Evolutionary conservation across 306 rosid species (phyloP).

Genomic region (Pyrus betulifolia): DNA sequence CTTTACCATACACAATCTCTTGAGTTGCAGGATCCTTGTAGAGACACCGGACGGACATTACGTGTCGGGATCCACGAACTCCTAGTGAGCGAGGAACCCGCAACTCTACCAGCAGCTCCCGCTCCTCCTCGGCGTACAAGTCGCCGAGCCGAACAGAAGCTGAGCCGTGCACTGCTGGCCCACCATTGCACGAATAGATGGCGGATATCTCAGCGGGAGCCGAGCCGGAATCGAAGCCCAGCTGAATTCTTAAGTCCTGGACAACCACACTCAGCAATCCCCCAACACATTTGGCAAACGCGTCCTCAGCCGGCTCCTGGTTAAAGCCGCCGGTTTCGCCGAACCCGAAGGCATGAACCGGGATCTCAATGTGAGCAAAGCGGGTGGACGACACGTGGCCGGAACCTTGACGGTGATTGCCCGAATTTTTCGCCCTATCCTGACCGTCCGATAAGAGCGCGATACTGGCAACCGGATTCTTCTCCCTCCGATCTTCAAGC

Average conservation of each 20-base stretch:
- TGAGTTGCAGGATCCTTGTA: slow-evolving; percentile 63
- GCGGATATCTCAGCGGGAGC: slow-evolving; percentile 46
- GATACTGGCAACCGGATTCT: slow-evolving; percentile 68
- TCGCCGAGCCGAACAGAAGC: slow-evolving; percentile 70
- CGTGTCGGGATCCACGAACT: slow-evolving; percentile 38
- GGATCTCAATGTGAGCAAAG: slow-evolving; percentile 74
- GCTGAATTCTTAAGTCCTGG: slow-evolving; percentile 60
- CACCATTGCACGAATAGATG: slow-evolving; percentile 48
- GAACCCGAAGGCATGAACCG: slow-evolving; percentile 66
- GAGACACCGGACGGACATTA: slow-evolving; percentile 60
- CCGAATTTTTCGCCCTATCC: slow-evolving; percentile 17
- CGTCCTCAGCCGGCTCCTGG: slow-evolving; percentile 59
- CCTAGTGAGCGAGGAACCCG: slow-evolving; percentile 27
- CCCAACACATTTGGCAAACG: slow-evolving; percentile 65
- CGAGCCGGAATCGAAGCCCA: slow-evolving; percentile 37
- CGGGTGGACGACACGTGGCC: slow-evolving; percentile 53
- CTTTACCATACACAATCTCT: slow-evolving; percentile 53
- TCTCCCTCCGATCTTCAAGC: slow-evolving; percentile 62
- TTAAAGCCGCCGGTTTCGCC: slow-evolving; percentile 42
- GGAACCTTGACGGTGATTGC: slow-evolving; percentile 25
- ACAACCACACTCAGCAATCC: slow-evolving; percentile 66
- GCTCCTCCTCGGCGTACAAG: slow-evolving; percentile 73
- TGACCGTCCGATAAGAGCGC: slow-evolving; percentile 71
- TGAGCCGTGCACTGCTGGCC: slow-evolving; percentile 42
- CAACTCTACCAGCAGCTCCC: slow-evolving; percentile 61